Evolutionary conservation across 2,329 filamentous ascomycete genomes (phyloP).

Genomic region (Kalaharituber pfeilii): DNA sequence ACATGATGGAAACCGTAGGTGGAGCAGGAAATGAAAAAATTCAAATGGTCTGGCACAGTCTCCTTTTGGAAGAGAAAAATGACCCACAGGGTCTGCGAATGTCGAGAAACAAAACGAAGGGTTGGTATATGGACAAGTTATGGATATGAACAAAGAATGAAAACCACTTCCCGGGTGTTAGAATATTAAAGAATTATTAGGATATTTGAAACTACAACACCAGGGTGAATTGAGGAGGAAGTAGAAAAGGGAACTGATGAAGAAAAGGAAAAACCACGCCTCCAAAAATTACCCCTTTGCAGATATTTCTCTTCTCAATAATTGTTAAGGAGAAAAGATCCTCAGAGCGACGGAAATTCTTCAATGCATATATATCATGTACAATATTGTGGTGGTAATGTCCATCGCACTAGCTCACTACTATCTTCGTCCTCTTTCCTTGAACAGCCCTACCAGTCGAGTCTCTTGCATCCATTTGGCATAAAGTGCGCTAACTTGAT

Average conservation of each 20-base stretch:
- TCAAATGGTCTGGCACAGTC: not conserved
- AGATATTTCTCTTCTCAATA: not conserved
- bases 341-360: not conserved
- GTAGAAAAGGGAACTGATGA: not conserved
- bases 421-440: not conserved
- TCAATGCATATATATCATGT: not conserved
- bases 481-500: not conserved
- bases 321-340: not conserved
- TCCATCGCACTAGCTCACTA: too few relatives aligned
- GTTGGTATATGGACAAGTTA: not conserved
- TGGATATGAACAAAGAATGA: not conserved
- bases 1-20: not conserved
- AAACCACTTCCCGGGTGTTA: not conserved
- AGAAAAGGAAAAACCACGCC: not conserved
- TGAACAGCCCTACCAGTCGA: not conserved
- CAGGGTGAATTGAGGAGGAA: too few relatives aligned
- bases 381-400: too few relatives aligned
- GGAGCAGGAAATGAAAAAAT: not conserved
- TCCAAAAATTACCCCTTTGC: not conserved
- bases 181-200: not conserved
- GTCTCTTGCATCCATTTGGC: not conserved
- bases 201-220: too few relatives aligned
- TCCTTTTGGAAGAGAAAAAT: not conserved
- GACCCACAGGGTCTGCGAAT: not conserved
- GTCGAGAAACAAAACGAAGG: not conserved